Base-by-base conservation (phyloP, 176 grass and related monocot species). In the Pontederia paniculata region DNA sequence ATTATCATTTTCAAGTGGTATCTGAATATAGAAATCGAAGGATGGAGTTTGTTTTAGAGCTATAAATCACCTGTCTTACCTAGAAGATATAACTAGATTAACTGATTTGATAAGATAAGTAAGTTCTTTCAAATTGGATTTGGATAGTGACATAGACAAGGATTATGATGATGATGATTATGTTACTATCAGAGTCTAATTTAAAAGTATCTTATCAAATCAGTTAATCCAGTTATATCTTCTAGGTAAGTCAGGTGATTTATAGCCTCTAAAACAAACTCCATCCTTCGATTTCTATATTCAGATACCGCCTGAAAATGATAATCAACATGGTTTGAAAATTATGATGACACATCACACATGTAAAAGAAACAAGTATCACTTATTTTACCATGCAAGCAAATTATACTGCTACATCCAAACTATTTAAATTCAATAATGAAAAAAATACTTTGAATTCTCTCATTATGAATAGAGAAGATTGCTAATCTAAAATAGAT, bases 181-280 rank as follows among this genome's bases (percentile, higher is more conserved):
- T n/a, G 60, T 89, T 85, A 55, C 83, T 76, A 45, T 77, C 44
- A 82, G 82, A 96, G n/a, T 89, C 85, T 8, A 96, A 52, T 51
- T 72, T 45, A 14, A 69, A 81, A 62, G 51, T 71, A 55, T 62
- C 84, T 81, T 73, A 81, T 96, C 72, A 89, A 74, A 44, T 87
- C 91, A 4, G 91, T 96, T 41, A 96, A 69, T 52, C 91, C 91
- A 1, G 86, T 89, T 45, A 96, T 50, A 76, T 96, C 85, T 57
- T 96, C 91, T 57, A 96, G 57, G 63, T 96, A 96, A 16, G 86
- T 84, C 17, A 85, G 85, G 53, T 96, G 82, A 20, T 89, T 86
- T 48, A 96, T 87, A 20, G 88, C 91, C 62, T 96, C 76, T 77
- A 96, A 69, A 62, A 96, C 53, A 72, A 96, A 96, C 42, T 89